These are phyloP conservation scores for Phytophthora fragariaefolia DNA, from an alignment of 352 stramenopile genomes.

Conservation along the genomic window DNA sequence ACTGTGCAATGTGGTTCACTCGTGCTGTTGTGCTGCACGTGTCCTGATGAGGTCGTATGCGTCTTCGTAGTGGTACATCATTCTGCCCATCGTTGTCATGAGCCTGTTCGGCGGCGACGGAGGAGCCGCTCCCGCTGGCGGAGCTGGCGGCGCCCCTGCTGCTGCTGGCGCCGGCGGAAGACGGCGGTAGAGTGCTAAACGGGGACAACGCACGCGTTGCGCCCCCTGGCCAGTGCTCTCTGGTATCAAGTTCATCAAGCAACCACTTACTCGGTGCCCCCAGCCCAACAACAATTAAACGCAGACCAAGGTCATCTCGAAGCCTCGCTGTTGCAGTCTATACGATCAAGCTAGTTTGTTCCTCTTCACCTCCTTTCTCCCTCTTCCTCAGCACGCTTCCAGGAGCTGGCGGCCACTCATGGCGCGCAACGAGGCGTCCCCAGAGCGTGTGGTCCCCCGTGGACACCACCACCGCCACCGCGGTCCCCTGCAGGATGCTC, in stretches of 20 bases:
- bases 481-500: conserved; percentile 53
- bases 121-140: conserved; percentile 47
- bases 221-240: background rate
- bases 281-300: conserved; percentile 14
- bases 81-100: conserved; percentile 80
- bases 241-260: background rate
- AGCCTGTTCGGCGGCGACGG: conserved; percentile 70
- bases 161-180: conserved; percentile 38
- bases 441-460: conserved; percentile 79
- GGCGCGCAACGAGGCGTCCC: conserved; percentile 62
- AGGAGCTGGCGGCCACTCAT: conserved; percentile 59
- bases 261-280: background rate
- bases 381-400: conserved; percentile 17
- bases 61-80: conserved; percentile 82
- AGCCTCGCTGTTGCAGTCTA: conserved; percentile 8
- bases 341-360: conserved; percentile 43
- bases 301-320: background rate
- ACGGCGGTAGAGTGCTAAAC: conserved; percentile 30
- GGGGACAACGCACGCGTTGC: conserved; percentile 13
- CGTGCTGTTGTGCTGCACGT: background rate
- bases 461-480: conserved; percentile 72
- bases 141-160: conserved; percentile 29
- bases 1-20: background rate
- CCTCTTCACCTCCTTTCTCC: conserved; percentile 26
- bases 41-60: conserved; percentile 12